phyloP scores from a whole-genome alignment of 2,329 filamentous ascomycete genomes.

The Sclerotiophoma versabilis region DNA sequence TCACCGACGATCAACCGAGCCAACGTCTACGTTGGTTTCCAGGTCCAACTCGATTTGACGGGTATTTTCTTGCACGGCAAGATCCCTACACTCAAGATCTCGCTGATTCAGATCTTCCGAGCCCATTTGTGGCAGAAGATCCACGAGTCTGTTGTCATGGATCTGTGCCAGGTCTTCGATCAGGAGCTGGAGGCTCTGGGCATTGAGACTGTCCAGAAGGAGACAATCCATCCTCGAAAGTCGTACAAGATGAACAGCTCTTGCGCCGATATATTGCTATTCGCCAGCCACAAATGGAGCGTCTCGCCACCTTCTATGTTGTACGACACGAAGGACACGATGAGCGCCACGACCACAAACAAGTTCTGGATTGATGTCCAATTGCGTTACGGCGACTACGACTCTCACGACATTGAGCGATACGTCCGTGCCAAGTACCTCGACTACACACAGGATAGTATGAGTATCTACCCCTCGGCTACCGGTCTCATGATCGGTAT shows the following conservation, averaged over 20 bases:
- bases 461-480: constrained; percentile 97
- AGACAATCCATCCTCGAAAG: constrained; percentile 98
- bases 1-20: constrained; percentile 88
- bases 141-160: constrained; percentile 98
- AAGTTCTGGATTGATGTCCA: constrained; percentile 99
- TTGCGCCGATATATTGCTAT: constrained; percentile 94
- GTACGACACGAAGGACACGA: constrained; percentile 95
- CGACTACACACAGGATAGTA: constrained; percentile 97
- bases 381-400: constrained; percentile 95
- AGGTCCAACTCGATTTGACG: constrained; percentile 95
- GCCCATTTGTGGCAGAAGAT: constrained; percentile 99
- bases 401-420: constrained; percentile 97
- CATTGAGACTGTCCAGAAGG: constrained; percentile 97
- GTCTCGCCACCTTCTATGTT: constrained; percentile 91
- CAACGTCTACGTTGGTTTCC: constrained; percentile 99
- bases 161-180: constrained; percentile 97
- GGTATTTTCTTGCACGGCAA: constrained; percentile 99
- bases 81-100: constrained; percentile 97
- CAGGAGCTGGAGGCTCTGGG: constrained; percentile 94
- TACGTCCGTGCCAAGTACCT: constrained; percentile 98
- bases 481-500: constrained; percentile 98
- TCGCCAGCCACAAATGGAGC: constrained; percentile 99
- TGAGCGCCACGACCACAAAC: constrained; percentile 93
- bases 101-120: constrained; percentile 97
- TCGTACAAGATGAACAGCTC: constrained; percentile 99